Evolutionary conservation across 805 yeast species (phyloP).

Genomic region (Teunomyces atbi): DNA sequence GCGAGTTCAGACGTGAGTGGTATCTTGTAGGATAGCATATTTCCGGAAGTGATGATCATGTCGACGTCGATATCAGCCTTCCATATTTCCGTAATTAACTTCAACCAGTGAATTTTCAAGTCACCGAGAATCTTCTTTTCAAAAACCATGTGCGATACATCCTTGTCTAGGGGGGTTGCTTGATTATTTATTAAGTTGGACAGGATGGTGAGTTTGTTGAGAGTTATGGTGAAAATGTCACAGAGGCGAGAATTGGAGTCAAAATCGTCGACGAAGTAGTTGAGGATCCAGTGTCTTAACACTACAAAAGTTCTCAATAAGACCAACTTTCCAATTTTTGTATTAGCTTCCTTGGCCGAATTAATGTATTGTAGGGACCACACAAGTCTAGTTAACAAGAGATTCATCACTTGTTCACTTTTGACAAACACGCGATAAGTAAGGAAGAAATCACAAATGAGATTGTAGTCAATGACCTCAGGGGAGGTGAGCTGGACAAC

Average conservation of each 20-base stretch:
- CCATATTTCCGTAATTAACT: slow-evolving; percentile 33
- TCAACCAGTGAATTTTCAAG: slow-evolving; percentile 42
- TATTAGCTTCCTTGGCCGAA: slow-evolving; percentile 22
- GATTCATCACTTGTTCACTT: slow-evolving; percentile 54
- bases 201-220: slow-evolving; percentile 36
- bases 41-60: slow-evolving; percentile 8
- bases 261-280: slow-evolving; percentile 83
- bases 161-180: slow-evolving; percentile 4
- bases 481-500: slow-evolving; percentile 70
- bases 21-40: slow-evolving; percentile 18
- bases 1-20: slow-evolving; percentile 28
- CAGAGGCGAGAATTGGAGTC: slow-evolving; percentile 30
- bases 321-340: slow-evolving; percentile 58
- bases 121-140: slow-evolving; percentile 38
- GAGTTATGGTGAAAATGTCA: slow-evolving; percentile 47
- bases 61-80: slow-evolving; percentile 21
- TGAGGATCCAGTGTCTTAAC: slow-evolving; percentile 84
- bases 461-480: slow-evolving; percentile 68
- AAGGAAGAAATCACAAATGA: slow-evolving; percentile 81
- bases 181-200: slow-evolving; percentile 27
- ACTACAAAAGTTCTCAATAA: slow-evolving; percentile 82
- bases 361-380: slow-evolving; percentile 63
- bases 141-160: slow-evolving; percentile 21
- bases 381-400: slow-evolving; percentile 61
- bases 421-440: slow-evolving; percentile 73